Evolutionary conservation across 2,329 filamentous ascomycete species (phyloP).

Genomic region (Aspergillus cejpii): DNA sequence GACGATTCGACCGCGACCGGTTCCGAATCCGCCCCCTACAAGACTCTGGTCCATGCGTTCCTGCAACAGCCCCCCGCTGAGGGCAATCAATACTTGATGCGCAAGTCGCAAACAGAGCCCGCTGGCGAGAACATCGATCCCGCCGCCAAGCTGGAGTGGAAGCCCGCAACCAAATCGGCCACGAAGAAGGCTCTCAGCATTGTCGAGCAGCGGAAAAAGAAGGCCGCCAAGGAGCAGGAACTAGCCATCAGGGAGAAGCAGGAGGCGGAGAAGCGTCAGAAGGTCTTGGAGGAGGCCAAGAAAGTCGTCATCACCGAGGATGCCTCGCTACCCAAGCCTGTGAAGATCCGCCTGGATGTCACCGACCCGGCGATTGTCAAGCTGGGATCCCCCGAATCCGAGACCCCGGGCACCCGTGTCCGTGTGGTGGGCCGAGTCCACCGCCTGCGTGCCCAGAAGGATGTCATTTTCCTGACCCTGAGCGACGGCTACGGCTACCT

Average conservation of each 20-base stretch:
- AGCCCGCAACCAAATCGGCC: constrained; percentile 73
- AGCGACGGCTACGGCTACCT: constrained; percentile 77
- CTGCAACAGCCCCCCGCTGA: constrained; percentile 59
- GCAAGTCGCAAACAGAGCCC: constrained; percentile 59
- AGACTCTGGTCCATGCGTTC: constrained; percentile 71
- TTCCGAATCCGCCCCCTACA: constrained; percentile 68
- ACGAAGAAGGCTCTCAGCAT: constrained; percentile 76
- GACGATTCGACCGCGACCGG: constrained; percentile 63
- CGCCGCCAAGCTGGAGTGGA: constrained; percentile 62
- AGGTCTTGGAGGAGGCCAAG: constrained; percentile 74
- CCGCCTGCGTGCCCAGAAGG: constrained; percentile 72
- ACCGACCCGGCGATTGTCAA: constrained; percentile 56
- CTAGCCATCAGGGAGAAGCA: constrained; percentile 64
- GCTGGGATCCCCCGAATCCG: constrained; percentile 51
- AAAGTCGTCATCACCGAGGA: constrained; percentile 68
- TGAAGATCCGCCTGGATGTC: constrained; percentile 68
- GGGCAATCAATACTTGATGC: constrained; percentile 58
- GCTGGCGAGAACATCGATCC: constrained; percentile 59
- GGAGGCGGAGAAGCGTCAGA: constrained; percentile 62
- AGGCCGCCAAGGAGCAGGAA: constrained; percentile 70
- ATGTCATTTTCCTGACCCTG: constrained; percentile 79
- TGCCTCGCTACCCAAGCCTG: constrained; percentile 61
- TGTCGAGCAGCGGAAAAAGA: constrained; percentile 73
- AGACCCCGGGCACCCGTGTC: constrained; percentile 63
- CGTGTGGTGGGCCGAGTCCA: constrained; percentile 78